Evolutionary conservation across 2,329 filamentous ascomycete genomes (phyloP), one percentile per base, ranked within the genome.

Genomic region (Talaromyces verruculosus): DNA sequence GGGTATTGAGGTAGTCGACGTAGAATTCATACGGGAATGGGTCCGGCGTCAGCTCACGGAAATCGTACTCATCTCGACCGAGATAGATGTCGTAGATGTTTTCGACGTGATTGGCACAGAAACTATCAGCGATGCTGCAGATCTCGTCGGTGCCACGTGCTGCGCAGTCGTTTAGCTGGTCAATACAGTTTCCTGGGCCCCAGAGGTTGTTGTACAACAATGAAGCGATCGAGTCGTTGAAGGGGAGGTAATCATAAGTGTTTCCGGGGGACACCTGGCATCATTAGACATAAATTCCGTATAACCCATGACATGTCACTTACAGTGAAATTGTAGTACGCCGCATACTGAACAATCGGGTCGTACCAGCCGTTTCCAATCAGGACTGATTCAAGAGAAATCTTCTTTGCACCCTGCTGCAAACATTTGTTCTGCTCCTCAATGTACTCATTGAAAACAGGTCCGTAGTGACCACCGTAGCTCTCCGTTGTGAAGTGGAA

Each of bases 201-300:
- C 87, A 89, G 37, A 88, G 72, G 69, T 84, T 84, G 76, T 88
- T 87, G 78, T 85, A 86, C 75, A 87, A 81, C 71, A 82, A 76
- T 0, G 77, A 77, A 64, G 84, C 79, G 35, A 82, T 75, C 2
- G 82, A 80, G 10, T 76, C 79, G 72, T 84, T 85, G 63, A 60
- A 67, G 28, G 66, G 66, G 5, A 65, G 66, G 61, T 76, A 75
- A 55, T 76, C 75, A 51, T 78, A 78, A 7, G 76, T 74, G 64
- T 78, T 78, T 19, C 76, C 76, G 0, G 76, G 76, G 49, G 25
- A 75, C 1, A 77, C 69, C 68, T 70, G 37, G 30, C 2, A 64
- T 19, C 15, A n/a, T 62, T 25, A 60, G 57, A 28, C 19, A 1
- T 6, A 22, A 22, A 5, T 19, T 30, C 5, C 37, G 15, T 30